Percentiles rank a stretch among this genome's conserved stretches.
These are phyloP conservation scores for Nadsonia commutata DNA, from an alignment of 1,139 yeast genomes.

Conservation along the genomic window DNA sequence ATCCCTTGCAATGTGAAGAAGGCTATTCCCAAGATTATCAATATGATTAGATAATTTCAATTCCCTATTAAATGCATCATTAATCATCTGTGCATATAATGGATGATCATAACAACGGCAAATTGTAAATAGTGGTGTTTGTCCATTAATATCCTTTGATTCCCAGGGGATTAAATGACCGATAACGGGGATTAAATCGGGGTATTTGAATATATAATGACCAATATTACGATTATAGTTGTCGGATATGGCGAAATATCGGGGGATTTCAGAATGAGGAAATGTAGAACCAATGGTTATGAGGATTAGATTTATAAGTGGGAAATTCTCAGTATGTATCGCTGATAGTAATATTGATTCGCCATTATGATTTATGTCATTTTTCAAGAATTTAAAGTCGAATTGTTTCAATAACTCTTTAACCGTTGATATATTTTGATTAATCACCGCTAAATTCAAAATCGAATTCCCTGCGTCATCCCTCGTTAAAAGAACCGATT, in stretches of 20 bases:
- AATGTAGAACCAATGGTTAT: background rate
- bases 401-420: too few species aligned
- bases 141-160: conserved; percentile 47
- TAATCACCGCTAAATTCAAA: too few species aligned
- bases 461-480: too few species aligned
- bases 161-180: conserved; percentile 61
- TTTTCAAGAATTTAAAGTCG: background rate
- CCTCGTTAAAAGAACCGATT: too few species aligned
- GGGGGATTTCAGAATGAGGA: background rate
- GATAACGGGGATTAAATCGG: conserved; percentile 14
- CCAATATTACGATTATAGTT: background rate
- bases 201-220: background rate
- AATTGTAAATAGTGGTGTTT: conserved; percentile 67
- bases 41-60: too few species aligned
- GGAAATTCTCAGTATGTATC: background rate
- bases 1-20: conserved; percentile 54
- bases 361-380: background rate
- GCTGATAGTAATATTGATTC: background rate
- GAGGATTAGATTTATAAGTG: background rate
- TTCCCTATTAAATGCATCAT: too few species aligned
- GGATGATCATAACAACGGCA: conserved; percentile 74
- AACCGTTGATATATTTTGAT: too few species aligned
- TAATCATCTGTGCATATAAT: conserved; percentile 38
- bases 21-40: conserved; percentile 59
- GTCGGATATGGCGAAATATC: background rate